Conservation (phyloP, 2,329 filamentous ascomycete genomes). For the Xylaria polymorpha region DNA sequence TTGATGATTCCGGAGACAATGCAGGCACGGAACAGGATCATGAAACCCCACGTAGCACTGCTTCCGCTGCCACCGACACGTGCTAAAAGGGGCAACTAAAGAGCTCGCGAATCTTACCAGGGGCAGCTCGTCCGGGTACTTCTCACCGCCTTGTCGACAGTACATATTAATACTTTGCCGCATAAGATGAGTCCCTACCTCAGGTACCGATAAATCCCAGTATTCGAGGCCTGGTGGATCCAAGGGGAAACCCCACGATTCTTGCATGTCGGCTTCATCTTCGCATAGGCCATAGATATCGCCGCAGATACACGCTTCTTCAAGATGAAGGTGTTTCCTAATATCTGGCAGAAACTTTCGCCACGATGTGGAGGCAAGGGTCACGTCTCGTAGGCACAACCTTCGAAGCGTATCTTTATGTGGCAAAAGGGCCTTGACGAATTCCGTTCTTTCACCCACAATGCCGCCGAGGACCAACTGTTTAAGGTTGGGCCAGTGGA, state of each 20-base stretch:
- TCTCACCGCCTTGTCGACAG: conserved; percentile 35
- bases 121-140: conserved; percentile 39
- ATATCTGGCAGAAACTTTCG: conserved; percentile 44
- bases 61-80: background rate
- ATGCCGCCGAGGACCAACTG: conserved; percentile 43
- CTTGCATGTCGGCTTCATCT: conserved; percentile 25
- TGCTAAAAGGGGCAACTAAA: background rate
- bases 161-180: conserved; percentile 39
- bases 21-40: background rate
- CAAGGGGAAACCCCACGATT: background rate
- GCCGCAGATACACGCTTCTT: conserved; percentile 45
- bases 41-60: background rate
- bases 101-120: conserved; percentile 29
- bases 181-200: conserved; percentile 29
- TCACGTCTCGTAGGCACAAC: conserved; percentile 44
- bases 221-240: conserved; percentile 29
- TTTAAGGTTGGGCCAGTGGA: conserved; percentile 44
- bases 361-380: conserved; percentile 45
- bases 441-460: conserved; percentile 41
- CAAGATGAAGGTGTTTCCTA: conserved; percentile 41
- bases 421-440: conserved; percentile 41
- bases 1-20: background rate
- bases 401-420: conserved; percentile 45
- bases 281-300: conserved; percentile 41
- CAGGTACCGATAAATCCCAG: conserved; percentile 41